These are phyloP conservation scores for Septoria petroselini DNA, from an alignment of 2,329 filamentous ascomycete species.

Conservation along the genomic window DNA sequence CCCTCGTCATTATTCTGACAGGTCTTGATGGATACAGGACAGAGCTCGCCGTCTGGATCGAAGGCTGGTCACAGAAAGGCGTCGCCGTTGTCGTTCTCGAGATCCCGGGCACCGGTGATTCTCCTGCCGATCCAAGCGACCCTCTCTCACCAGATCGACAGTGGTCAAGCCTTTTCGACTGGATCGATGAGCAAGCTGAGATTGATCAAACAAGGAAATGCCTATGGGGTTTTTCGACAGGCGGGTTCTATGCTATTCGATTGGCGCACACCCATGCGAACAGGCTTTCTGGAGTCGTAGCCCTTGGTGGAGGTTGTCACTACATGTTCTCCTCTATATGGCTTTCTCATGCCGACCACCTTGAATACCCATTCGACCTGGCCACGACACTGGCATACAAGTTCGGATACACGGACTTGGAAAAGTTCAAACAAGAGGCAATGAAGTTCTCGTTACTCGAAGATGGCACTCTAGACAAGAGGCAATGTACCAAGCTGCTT, in stretches of 20 bases:
- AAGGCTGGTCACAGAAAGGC: slow-evolving; percentile 50
- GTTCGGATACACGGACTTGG: slow-evolving; percentile 44
- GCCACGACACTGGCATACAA: slow-evolving; percentile 52
- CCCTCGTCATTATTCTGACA: slow-evolving; percentile 56
- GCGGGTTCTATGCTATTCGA: slow-evolving; percentile 58
- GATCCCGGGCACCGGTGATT: slow-evolving; percentile 59
- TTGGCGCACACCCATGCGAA: slow-evolving; percentile 56
- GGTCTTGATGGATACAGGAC: slow-evolving; percentile 60
- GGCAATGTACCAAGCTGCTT: slow-evolving; percentile 49
- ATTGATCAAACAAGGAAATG: slow-evolving; percentile 51
- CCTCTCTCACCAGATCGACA: slow-evolving; percentile 52
- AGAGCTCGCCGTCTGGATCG: slow-evolving; percentile 53
- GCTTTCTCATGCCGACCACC: slow-evolving; percentile 54
- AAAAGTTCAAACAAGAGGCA: slow-evolving; percentile 50
- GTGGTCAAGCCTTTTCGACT: slow-evolving; percentile 55
- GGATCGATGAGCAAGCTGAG: slow-evolving; percentile 48
- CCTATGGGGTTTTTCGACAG: slow-evolving; percentile 58
- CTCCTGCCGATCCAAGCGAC: slow-evolving; percentile 49
- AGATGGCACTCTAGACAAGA: slow-evolving; percentile 54
- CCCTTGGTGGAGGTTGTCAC: slow-evolving; percentile 56
- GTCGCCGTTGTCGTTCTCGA: slow-evolving; percentile 53
- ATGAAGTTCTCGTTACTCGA: slow-evolving; percentile 53
- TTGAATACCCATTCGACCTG: slow-evolving; percentile 61
- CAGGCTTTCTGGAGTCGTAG: slow-evolving; percentile 52
- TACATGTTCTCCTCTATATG: slow-evolving; percentile 57